Percentiles rank a stretch among this genome's conserved stretches.
These are phyloP conservation scores for Phytophthora pini DNA, from an alignment of 352 stramenopile species.

Conservation along the genomic window DNA sequence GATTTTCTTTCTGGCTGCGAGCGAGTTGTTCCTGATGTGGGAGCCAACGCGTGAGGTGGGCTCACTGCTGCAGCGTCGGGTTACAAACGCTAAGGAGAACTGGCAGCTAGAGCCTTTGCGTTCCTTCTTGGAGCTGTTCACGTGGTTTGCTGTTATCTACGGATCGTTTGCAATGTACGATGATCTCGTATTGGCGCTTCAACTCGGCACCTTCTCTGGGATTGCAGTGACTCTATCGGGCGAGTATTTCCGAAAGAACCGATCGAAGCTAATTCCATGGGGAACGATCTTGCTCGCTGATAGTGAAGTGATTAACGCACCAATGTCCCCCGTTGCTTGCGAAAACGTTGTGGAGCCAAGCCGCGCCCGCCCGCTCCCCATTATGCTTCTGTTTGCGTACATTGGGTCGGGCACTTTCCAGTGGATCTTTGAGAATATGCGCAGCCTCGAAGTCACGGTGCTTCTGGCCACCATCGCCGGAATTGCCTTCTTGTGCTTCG, in stretches of 20 bases:
- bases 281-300: conserved; percentile 34
- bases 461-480: conserved; percentile 78
- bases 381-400: conserved; percentile 86
- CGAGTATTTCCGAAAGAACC: conserved; percentile 77
- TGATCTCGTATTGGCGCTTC: conserved; percentile 77
- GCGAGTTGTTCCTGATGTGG: conserved; percentile 86
- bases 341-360: conserved; percentile 14
- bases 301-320: conserved; percentile 19
- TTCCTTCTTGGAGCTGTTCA: conserved; percentile 86
- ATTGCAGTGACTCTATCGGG: conserved; percentile 82
- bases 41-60: conserved; percentile 75
- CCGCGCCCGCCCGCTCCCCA: conserved; percentile 42
- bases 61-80: conserved; percentile 74
- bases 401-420: conserved; percentile 87
- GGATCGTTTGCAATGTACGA: conserved; percentile 86
- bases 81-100: conserved; percentile 81
- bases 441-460: conserved; percentile 83
- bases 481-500: conserved; percentile 86
- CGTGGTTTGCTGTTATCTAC: conserved; percentile 81
- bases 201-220: conserved; percentile 84
- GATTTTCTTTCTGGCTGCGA: conserved; percentile 82
- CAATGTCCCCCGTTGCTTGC: conserved; percentile 32
- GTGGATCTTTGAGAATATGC: conserved; percentile 91
- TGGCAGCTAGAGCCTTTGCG: conserved; percentile 78
- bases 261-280: conserved; percentile 63